Conservation (phyloP, 495 filamentous ascomycete genomes). For the Daldinia loculata region DNA sequence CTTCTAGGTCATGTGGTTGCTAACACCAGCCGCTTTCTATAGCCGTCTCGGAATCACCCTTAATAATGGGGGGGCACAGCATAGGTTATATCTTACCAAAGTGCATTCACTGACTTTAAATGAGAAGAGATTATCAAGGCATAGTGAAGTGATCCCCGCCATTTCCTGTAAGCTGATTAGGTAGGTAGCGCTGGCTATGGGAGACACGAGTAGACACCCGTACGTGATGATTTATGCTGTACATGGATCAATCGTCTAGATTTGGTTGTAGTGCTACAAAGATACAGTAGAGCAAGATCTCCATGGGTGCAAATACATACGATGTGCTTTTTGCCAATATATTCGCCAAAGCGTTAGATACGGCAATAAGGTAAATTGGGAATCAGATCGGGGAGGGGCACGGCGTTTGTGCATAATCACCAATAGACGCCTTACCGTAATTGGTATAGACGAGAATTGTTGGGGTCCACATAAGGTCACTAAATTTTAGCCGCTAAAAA, state of each 20-base stretch:
- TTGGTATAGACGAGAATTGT: background rate
- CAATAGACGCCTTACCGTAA: background rate
- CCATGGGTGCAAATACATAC: background rate
- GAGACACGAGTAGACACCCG: background rate
- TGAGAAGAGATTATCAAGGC: too few relatives aligned
- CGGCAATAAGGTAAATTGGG: background rate
- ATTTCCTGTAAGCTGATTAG: background rate
- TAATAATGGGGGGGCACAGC: background rate
- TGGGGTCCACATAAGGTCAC: background rate
- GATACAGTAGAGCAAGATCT: slow-evolving; percentile 6
- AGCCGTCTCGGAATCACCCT: background rate
- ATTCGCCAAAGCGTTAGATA: background rate
- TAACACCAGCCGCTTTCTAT: background rate
- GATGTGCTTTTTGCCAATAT: background rate
- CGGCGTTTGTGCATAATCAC: background rate
- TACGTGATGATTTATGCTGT: background rate
- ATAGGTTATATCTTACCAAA: background rate
- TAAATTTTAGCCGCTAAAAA: background rate
- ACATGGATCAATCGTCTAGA: background rate
- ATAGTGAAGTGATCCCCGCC: background rate
- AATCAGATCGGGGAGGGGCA: background rate
- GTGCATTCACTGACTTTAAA: too few relatives aligned
- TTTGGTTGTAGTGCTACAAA: background rate
- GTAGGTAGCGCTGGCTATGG: background rate
- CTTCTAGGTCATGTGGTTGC: background rate